Percentiles rank a stretch among this genome's conserved stretches.
phyloP scores from a whole-genome alignment of 2,329 filamentous ascomycete genomes.

The Botrytis porri region DNA sequence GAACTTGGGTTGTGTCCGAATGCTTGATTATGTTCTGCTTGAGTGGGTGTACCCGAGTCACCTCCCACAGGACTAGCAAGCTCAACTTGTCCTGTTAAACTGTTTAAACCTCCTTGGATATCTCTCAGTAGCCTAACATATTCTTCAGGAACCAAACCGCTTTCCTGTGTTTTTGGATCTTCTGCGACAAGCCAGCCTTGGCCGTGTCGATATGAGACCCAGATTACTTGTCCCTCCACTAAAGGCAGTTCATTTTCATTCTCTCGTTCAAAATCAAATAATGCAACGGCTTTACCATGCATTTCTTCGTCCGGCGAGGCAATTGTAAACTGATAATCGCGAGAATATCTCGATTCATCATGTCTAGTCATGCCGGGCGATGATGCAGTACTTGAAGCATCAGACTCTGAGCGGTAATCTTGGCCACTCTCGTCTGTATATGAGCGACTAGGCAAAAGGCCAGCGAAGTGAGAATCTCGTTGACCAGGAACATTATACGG shows the following conservation, averaged over 20 bases:
- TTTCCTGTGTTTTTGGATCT: slow-evolving; percentile 91
- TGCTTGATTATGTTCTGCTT: slow-evolving; percentile 52
- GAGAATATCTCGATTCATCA: slow-evolving; percentile 78
- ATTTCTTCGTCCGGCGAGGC: slow-evolving; percentile 96
- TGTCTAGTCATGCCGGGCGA: slow-evolving; percentile 57
- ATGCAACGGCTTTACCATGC: slow-evolving; percentile 90
- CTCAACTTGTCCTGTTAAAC: slow-evolving; percentile 59
- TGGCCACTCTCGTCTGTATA: slow-evolving; percentile 41
- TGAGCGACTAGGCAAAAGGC: slow-evolving; percentile 41
- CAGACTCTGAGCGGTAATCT: slow-evolving; percentile 50
- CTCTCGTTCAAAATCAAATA: slow-evolving; percentile 92
- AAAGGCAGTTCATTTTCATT: slow-evolving; percentile 95
- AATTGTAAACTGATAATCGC: slow-evolving; percentile 92
- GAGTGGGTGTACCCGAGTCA: slow-evolving; percentile 60
- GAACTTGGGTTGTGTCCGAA: slow-evolving; percentile 48
- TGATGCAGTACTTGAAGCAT: slow-evolving; percentile 56
- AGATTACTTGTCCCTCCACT: slow-evolving; percentile 91
- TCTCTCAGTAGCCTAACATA: slow-evolving; percentile 90
- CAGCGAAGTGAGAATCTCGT: slow-evolving; percentile 54
- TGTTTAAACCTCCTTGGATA: slow-evolving; percentile 85
- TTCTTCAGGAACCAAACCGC: slow-evolving; percentile 91
- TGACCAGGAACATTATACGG: slow-evolving; percentile 47
- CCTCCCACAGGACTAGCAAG: slow-evolving; percentile 48
- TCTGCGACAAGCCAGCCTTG: slow-evolving; percentile 97
- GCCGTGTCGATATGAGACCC: slow-evolving; percentile 92